Percentiles rank a stretch among this genome's conserved stretches.
Evolutionary conservation across 768 basidiomycete species (phyloP).

Genomic region (Agrocybe pediades): DNA sequence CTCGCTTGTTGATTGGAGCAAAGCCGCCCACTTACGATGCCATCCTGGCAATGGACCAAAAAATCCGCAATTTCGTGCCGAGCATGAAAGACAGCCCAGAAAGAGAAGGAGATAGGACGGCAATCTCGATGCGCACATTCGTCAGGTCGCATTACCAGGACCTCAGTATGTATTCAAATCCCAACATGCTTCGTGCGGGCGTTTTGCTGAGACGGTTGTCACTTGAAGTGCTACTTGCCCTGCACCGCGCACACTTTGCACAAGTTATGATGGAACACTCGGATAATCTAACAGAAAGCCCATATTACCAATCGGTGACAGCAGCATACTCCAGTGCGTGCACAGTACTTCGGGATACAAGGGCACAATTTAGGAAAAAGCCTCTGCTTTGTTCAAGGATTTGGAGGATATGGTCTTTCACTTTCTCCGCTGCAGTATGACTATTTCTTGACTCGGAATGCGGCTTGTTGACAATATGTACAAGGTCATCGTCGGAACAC

Average conservation of each 20-base stretch:
- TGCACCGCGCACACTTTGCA: conserved; percentile 60
- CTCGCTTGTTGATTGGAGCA: conserved; percentile 38
- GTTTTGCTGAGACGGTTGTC: conserved; percentile 5
- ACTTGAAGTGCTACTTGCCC: conserved; percentile 48
- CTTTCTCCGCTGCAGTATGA: conserved; percentile 57
- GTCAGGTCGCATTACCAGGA: conserved; percentile 47
- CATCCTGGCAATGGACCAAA: conserved; percentile 51
- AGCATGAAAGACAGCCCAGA: conserved; percentile 22
- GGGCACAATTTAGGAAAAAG: conserved; percentile 41
- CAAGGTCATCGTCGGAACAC: conserved; percentile 55
- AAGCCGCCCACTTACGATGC: conserved; percentile 47
- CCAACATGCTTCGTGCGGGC: neutral
- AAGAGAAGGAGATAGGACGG: conserved; percentile 29
- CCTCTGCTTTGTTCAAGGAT: conserved; percentile 50
- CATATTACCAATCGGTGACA: conserved; percentile 51
- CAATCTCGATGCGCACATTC: conserved; percentile 42
- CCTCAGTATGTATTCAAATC: conserved; percentile 34
- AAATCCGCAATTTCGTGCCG: conserved; percentile 40
- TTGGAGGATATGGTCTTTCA: conserved; percentile 61
- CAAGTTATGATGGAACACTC: conserved; percentile 53
- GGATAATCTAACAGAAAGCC: conserved; percentile 46
- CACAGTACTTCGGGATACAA: conserved; percentile 42
- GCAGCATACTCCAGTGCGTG: conserved; percentile 55
- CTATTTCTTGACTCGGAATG: neutral
- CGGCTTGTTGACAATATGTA: neutral